These are phyloP conservation scores for Rhamnella rubrinervis DNA, from an alignment of 331 rosid species.

Conservation along the genomic window DNA sequence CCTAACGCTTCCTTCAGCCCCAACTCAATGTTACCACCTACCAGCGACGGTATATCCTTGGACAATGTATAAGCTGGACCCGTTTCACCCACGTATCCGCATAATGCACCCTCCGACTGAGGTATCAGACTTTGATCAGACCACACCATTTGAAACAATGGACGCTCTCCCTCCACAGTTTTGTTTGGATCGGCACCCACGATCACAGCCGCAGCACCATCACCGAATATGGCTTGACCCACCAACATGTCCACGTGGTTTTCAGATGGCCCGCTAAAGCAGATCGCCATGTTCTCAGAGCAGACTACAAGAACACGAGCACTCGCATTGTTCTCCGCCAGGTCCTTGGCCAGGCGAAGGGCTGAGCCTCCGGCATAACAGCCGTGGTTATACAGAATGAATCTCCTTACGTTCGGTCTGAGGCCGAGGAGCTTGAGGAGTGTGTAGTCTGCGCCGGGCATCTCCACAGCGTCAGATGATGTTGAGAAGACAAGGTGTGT, in stretches of 20 bases:
- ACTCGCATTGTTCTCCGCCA: neutral
- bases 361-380: neutral
- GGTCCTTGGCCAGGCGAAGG: neutral
- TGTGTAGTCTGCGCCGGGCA: neutral
- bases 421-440: neutral
- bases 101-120: neutral
- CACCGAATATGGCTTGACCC: neutral
- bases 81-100: neutral
- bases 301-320: neutral
- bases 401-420: neutral
- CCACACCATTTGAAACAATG: neutral
- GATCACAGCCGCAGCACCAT: neutral
- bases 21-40: neutral
- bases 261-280: neutral
- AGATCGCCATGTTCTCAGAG: neutral
- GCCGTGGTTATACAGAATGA: neutral
- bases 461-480: neutral
- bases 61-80: neutral
- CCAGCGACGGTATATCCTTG: neutral
- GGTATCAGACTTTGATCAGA: neutral
- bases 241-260: neutral
- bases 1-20: neutral
- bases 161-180: neutral
- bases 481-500: neutral
- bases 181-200: neutral